These are phyloP conservation scores for Malania oleifera DNA, from an alignment of 164 flowering plant genomes.

Conservation along the genomic window DNA sequence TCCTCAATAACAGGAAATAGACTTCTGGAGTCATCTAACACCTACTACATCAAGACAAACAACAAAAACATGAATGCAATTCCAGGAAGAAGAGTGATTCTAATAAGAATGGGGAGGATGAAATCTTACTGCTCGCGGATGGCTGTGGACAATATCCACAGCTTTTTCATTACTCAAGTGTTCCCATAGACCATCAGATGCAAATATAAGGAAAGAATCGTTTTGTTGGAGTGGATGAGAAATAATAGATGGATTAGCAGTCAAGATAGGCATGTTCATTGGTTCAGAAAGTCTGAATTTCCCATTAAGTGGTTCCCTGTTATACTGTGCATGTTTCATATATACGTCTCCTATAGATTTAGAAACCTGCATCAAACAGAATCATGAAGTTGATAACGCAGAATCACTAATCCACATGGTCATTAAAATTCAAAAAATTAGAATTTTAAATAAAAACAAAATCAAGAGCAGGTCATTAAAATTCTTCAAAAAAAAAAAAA, in stretches of 20 bases:
- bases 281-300: constrained; percentile 75
- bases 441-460: background rate
- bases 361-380: constrained; percentile 61
- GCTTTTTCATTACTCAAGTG: constrained; percentile 80
- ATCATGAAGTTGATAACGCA: constrained; percentile 1
- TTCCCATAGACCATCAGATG: constrained; percentile 94
- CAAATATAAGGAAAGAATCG: constrained; percentile 82
- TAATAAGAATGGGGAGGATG: constrained; percentile 1
- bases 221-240: constrained; percentile 51
- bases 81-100: background rate
- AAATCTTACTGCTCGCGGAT: constrained; percentile 66
- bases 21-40: background rate
- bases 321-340: constrained; percentile 62
- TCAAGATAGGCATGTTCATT: constrained; percentile 57
- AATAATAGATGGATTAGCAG: constrained; percentile 59
- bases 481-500: background rate
- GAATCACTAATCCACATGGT: background rate
- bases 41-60: background rate
- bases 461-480: background rate
- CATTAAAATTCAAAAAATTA: background rate
- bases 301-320: constrained; percentile 49
- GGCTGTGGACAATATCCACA: constrained; percentile 67
- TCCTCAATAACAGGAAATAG: background rate
- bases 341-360: constrained; percentile 81
- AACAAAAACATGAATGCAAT: background rate